phyloP scores from a whole-genome alignment of 306 rosid species.

The Ochetophila trinervis region DNA sequence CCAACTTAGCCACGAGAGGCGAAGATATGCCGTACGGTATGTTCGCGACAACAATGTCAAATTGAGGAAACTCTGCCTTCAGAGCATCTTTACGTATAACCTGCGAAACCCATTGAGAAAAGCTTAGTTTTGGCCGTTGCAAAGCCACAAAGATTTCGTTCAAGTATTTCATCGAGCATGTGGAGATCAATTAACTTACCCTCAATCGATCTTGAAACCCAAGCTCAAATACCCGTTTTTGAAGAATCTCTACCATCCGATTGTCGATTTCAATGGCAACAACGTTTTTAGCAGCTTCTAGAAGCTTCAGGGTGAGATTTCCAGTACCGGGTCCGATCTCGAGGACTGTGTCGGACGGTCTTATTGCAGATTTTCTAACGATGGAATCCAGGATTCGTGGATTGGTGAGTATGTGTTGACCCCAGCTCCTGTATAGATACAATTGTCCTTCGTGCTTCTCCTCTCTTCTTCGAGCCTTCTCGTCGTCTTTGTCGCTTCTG shows the following conservation, averaged over 20 bases:
- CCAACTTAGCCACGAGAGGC: constrained; percentile 62
- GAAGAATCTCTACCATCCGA: constrained; percentile 71
- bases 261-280: constrained; percentile 68
- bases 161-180: constrained; percentile 50
- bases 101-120: constrained; percentile 39
- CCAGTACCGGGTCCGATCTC: constrained; percentile 98
- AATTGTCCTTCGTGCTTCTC: constrained; percentile 23
- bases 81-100: constrained; percentile 67
- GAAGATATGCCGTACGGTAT: constrained; percentile 86
- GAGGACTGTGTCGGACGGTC: constrained; percentile 77
- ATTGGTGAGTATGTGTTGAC: constrained; percentile 82
- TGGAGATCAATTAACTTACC: constrained; percentile 32
- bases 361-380: constrained; percentile 57
- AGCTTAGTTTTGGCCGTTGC: background rate
- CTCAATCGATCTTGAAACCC: constrained; percentile 30
- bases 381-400: constrained; percentile 65
- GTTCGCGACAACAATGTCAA: constrained; percentile 84
- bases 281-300: constrained; percentile 60
- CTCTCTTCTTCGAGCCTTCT: constrained; percentile 15
- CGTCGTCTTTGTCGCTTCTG: constrained; percentile 14
- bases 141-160: background rate
- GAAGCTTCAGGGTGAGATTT: constrained; percentile 82
- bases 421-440: constrained; percentile 62
- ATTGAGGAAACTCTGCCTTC: constrained; percentile 61
- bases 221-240: constrained; percentile 43